These are phyloP conservation scores for Aechmea fasciata DNA, from an alignment of 176 grass and related monocot genomes.

Conservation along the genomic window DNA sequence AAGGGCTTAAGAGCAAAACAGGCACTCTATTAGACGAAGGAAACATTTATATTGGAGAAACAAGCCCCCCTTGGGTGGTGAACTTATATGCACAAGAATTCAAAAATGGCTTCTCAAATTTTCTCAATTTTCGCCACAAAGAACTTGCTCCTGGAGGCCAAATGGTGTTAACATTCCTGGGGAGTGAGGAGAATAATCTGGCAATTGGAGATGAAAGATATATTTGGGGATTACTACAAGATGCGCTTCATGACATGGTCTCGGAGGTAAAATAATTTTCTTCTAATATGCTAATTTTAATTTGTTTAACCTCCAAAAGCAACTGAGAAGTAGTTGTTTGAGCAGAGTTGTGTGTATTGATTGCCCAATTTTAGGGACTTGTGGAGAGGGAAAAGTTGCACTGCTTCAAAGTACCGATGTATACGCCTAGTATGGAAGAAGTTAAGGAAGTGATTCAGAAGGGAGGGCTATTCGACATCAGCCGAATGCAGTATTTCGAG, in stretches of 20 bases:
- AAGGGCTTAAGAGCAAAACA: constrained; percentile 5
- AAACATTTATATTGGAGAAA: constrained; percentile 22
- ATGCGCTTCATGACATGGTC: constrained; percentile 15
- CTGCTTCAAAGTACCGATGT: constrained; percentile 28
- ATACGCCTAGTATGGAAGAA: constrained; percentile 28
- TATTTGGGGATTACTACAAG: constrained; percentile 1
- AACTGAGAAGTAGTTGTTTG: neutral
- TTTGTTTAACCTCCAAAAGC: neutral
- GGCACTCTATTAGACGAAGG: constrained; percentile 12
- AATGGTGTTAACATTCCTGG: constrained; percentile 34
- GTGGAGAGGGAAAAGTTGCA: constrained; percentile 11
- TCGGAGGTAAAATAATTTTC: constrained; percentile 9
- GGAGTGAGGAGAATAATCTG: constrained; percentile 14
- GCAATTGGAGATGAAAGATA: neutral
- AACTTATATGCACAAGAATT: constrained; percentile 27
- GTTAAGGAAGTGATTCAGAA: neutral
- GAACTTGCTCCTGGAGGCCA: constrained; percentile 25
- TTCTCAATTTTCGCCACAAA: constrained; percentile 25
- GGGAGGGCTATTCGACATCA: constrained; percentile 14
- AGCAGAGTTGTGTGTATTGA: neutral
- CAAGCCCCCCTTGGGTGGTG: constrained; percentile 9
- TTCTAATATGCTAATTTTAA: neutral
- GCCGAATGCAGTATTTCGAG: constrained; percentile 2
- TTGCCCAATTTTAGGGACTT: constrained; percentile 12
- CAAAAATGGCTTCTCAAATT: constrained; percentile 23